phyloP scores from a whole-genome alignment of 306 rosid genomes.

The Bauhinia variegata region DNA sequence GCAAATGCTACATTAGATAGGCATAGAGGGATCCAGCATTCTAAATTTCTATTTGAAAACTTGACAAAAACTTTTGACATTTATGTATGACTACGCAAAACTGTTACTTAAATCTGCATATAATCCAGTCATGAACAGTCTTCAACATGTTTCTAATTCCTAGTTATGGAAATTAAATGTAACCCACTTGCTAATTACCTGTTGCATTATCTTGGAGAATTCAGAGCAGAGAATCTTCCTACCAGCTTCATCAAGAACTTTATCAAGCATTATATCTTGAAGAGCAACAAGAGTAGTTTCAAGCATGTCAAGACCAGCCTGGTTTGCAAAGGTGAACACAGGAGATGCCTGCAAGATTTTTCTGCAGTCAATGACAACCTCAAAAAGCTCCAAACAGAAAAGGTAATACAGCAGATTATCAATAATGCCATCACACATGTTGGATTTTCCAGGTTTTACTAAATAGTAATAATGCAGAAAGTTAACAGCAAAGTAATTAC shows the following conservation, averaged over 20 bases:
- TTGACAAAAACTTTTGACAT: background rate
- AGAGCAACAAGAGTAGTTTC: constrained; percentile 95
- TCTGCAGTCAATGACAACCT: background rate
- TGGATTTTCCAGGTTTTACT: background rate
- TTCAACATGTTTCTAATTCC: background rate
- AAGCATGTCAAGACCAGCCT: constrained; percentile 97
- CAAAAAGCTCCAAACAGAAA: background rate
- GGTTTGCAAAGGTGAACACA: constrained; percentile 90
- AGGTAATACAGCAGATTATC: background rate
- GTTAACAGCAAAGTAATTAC: constrained; percentile 38
- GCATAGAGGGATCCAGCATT: background rate
- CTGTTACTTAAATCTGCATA: background rate
- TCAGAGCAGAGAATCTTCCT: constrained; percentile 86
- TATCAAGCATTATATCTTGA: constrained; percentile 94
- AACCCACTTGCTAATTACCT: constrained; percentile 46
- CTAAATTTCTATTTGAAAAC: background rate
- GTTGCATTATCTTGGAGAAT: constrained; percentile 94
- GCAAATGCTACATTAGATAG: background rate
- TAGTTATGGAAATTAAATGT: background rate
- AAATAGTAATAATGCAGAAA: background rate
- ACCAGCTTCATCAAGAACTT: constrained; percentile 86
- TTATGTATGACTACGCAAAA: background rate
- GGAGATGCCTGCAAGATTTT: constrained; percentile 76
- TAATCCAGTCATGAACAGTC: background rate
- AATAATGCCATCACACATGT: background rate